These are phyloP conservation scores for Termitomyces sp. DNA, from an alignment of 768 basidiomycete genomes.

Conservation along the genomic window DNA sequence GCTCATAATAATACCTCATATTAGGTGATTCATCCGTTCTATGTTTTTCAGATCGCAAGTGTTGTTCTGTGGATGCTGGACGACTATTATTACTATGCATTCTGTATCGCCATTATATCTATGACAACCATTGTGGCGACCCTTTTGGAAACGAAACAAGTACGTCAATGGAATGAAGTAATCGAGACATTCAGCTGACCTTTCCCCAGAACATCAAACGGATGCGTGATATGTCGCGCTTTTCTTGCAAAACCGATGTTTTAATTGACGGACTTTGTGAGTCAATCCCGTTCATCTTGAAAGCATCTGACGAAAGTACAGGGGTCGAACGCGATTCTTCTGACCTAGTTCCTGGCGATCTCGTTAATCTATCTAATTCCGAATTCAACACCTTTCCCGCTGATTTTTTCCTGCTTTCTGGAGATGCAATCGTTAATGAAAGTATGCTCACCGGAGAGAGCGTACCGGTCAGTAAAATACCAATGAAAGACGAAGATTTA, in stretches of 20 bases:
- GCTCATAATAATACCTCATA: neutral
- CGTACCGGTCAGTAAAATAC: constrained; percentile 90
- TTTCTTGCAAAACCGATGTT: constrained; percentile 73
- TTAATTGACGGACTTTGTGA: constrained; percentile 70
- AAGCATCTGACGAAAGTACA: constrained; percentile 22
- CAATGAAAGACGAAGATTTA: constrained; percentile 78
- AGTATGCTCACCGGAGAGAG: constrained; percentile 99
- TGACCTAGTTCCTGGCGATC: constrained; percentile 86
- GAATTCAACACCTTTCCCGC: constrained; percentile 76
- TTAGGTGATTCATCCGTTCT: constrained; percentile 93
- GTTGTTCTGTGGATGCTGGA: constrained; percentile 93
- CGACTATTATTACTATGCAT: constrained; percentile 96
- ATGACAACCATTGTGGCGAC: constrained; percentile 81
- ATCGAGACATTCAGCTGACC: neutral
- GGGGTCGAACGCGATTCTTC: constrained; percentile 74
- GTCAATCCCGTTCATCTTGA: constrained; percentile 20
- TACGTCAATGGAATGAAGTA: constrained; percentile 24
- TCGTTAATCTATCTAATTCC: constrained; percentile 83
- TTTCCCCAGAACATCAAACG: constrained; percentile 74
- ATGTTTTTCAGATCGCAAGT: constrained; percentile 96
- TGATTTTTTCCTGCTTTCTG: constrained; percentile 88
- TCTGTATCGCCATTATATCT: constrained; percentile 93
- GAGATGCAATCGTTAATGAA: constrained; percentile 97
- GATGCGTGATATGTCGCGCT: constrained; percentile 96
- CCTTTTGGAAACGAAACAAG: constrained; percentile 89